These are phyloP conservation scores for Leucosporidium creatinivorum DNA, from an alignment of 768 basidiomycete genomes.

Conservation along the genomic window DNA sequence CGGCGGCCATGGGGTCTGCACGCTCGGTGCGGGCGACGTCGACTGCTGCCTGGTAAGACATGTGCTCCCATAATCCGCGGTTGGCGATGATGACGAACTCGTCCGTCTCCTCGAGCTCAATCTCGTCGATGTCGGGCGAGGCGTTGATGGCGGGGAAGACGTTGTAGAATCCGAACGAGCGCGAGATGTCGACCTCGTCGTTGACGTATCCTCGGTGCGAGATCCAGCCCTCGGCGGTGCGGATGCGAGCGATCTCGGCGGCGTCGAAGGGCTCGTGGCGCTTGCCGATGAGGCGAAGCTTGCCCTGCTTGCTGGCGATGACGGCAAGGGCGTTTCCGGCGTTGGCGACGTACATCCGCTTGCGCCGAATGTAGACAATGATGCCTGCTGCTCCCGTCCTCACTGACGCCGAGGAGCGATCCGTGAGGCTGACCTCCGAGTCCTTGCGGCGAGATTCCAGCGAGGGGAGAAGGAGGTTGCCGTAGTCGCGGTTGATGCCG, in stretches of 20 bases:
- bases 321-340: conserved; percentile 82
- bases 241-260: conserved; percentile 74
- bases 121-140: conserved; percentile 64
- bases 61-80: conserved; percentile 83
- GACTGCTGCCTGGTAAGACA: conserved; percentile 90
- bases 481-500: conserved; percentile 70
- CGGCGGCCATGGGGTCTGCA: conserved; percentile 74
- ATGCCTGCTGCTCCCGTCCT: conserved; percentile 74
- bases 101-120: conserved; percentile 70
- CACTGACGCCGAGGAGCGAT: conserved; percentile 40
- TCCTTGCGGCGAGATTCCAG: conserved; percentile 29
- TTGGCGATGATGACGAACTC: conserved; percentile 97
- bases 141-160: conserved; percentile 85
- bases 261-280: conserved; percentile 87
- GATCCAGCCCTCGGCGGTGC: conserved; percentile 87
- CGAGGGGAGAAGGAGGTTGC: conserved; percentile 51
- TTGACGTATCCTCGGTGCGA: conserved; percentile 84
- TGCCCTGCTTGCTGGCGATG: conserved; percentile 50
- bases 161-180: conserved; percentile 88
- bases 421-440: conserved; percentile 27
- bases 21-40: conserved; percentile 79
- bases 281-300: conserved; percentile 63
- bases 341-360: conserved; percentile 81
- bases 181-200: conserved; percentile 82
- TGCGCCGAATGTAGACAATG: conserved; percentile 72